Percentiles rank a stretch among this genome's conserved stretches.
Conservation (phyloP, 768 basidiomycete species). For the Termitomyces sp. region DNA sequence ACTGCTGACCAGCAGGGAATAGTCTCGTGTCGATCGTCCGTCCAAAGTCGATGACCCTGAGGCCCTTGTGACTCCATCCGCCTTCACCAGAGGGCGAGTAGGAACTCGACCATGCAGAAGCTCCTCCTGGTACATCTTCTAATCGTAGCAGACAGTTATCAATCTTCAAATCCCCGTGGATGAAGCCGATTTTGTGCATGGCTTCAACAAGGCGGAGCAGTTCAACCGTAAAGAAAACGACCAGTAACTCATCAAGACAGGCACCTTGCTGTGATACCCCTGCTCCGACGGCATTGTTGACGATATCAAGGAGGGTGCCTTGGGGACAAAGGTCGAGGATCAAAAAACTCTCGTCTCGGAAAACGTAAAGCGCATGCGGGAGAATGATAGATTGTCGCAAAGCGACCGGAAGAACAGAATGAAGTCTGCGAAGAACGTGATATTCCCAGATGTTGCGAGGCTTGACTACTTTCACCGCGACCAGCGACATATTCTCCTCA, state of each 20-base stretch:
- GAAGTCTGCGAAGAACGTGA: conserved; percentile 74
- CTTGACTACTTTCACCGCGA: conserved; percentile 90
- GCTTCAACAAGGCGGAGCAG: conserved; percentile 78
- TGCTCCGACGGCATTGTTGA: conserved; percentile 75
- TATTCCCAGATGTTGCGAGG: conserved; percentile 94
- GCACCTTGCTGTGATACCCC: conserved; percentile 78
- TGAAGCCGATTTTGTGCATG: conserved; percentile 78
- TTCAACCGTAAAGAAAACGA: conserved; percentile 93
- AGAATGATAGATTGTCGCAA: conserved; percentile 66
- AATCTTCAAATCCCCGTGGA: conserved; percentile 98
- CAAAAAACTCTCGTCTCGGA: conserved; percentile 85
- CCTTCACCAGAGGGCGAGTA: conserved; percentile 76
- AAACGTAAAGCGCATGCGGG: conserved; percentile 79
- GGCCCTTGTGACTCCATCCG: conserved; percentile 85
- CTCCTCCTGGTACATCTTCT: conserved; percentile 71
- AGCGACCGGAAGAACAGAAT: conserved; percentile 54
- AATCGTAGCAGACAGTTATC: conserved; percentile 97
- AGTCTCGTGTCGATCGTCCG: conserved; percentile 82
- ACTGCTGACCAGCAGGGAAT: conserved; percentile 77
- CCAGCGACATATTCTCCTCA: conserved; percentile 48
- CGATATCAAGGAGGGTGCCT: conserved; percentile 87
- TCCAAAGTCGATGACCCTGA: conserved; percentile 97
- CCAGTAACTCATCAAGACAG: conserved; percentile 87
- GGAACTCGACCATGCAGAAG: conserved; percentile 62
- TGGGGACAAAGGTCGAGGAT: conserved; percentile 85